phyloP scores from a whole-genome alignment of 2,329 filamentous ascomycete species.

The Pestalotiopsis sp. region DNA sequence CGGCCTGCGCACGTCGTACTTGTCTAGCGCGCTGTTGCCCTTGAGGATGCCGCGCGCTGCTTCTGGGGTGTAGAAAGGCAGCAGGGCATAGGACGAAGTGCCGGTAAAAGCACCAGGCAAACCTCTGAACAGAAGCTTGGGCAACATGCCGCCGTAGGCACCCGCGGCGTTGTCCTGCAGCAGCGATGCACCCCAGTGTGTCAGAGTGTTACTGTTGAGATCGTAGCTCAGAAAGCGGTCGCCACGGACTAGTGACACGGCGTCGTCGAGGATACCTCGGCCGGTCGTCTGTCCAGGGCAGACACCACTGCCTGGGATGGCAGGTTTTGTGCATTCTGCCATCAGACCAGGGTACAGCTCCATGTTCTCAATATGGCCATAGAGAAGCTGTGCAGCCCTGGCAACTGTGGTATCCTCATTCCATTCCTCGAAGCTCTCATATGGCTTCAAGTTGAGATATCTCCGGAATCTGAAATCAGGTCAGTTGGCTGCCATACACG shows the following conservation, averaged over 20 bases:
- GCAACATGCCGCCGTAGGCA: constrained; percentile 48
- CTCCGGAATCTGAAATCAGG: constrained; percentile 6
- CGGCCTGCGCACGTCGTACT: constrained; percentile 48
- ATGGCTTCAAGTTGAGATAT: constrained; percentile 16
- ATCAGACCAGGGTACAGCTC: constrained; percentile 21
- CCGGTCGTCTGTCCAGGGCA: constrained; percentile 46
- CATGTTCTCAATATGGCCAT: constrained; percentile 21
- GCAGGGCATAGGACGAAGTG: constrained; percentile 68
- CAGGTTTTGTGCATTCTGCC: constrained; percentile 19
- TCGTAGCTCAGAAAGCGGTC: constrained; percentile 50
- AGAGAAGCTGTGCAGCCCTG: constrained; percentile 18
- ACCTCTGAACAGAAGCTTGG: constrained; percentile 44
- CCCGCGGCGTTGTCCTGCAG: constrained; percentile 38
- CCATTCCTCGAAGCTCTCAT: constrained; percentile 17
- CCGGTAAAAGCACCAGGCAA: constrained; percentile 50
- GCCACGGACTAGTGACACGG: constrained; percentile 47
- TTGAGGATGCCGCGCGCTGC: constrained; percentile 48
- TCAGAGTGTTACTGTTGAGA: constrained; percentile 49
- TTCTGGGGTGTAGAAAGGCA: constrained; percentile 53
- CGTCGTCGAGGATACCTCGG: constrained; percentile 48
- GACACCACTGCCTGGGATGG: constrained; percentile 41
- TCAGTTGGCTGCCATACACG: not conserved
- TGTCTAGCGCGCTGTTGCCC: constrained; percentile 44
- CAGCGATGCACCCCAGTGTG: constrained; percentile 52
- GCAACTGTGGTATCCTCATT: constrained; percentile 15